Evolutionary conservation across 2,329 filamentous ascomycete genomes (phyloP).

Genomic region (Geosmithia flava): DNA sequence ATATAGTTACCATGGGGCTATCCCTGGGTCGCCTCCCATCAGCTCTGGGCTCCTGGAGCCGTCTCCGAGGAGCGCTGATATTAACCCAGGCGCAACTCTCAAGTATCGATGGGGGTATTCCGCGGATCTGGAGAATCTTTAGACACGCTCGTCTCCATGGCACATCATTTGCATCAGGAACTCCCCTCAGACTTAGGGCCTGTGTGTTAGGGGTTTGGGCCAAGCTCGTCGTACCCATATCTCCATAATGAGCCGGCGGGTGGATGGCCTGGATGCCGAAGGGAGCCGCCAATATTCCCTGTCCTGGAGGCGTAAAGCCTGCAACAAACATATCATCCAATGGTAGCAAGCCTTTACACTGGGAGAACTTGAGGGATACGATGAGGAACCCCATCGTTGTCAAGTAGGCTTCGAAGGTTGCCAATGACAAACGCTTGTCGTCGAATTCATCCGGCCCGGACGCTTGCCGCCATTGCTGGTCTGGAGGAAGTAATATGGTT

Average conservation of each 20-base stretch:
- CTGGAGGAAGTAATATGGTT: conserved; percentile 32
- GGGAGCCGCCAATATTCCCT: conserved; percentile 40
- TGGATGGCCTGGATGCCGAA: conserved; percentile 29
- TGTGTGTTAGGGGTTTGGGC: conserved; percentile 43
- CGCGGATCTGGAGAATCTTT: conserved; percentile 35
- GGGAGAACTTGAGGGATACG: conserved; percentile 33
- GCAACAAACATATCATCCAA: conserved; percentile 29
- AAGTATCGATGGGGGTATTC: conserved; percentile 29
- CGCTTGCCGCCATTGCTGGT: conserved; percentile 15
- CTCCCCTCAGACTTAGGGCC: conserved; percentile 25
- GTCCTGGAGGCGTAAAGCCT: conserved; percentile 25
- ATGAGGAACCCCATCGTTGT: conserved; percentile 43
- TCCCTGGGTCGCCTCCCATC: conserved; percentile 28
- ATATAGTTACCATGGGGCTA: conserved; percentile 25
- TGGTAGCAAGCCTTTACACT: conserved; percentile 32
- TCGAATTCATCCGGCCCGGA: conserved; percentile 12
- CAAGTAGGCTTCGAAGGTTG: conserved; percentile 38
- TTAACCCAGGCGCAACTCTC: conserved; percentile 36
- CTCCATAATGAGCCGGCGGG: conserved; percentile 7
- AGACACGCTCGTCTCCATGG: conserved; percentile 38
- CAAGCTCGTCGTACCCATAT: conserved; percentile 18
- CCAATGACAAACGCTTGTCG: conserved; percentile 22
- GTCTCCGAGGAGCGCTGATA: conserved; percentile 34
- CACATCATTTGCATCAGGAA: conserved; percentile 25
- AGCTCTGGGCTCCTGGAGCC: conserved; percentile 24